phyloP scores from a whole-genome alignment of 768 basidiomycete genomes.

The Calocybe gangraenosa region DNA sequence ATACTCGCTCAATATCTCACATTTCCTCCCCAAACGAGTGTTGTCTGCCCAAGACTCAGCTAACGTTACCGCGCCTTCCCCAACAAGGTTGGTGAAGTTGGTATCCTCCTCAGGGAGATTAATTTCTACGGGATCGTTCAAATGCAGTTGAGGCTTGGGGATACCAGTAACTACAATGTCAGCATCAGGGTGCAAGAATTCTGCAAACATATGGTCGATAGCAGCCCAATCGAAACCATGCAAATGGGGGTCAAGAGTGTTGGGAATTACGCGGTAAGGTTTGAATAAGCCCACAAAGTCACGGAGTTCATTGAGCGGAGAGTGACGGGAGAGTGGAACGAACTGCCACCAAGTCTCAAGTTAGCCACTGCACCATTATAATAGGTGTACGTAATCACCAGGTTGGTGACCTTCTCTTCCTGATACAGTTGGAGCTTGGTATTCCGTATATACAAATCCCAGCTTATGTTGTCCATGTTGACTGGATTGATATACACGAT shows the following conservation, averaged over 20 bases:
- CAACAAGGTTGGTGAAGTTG: conserved; percentile 63
- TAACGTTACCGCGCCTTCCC: conserved; percentile 40
- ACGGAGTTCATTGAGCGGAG: conserved; percentile 81
- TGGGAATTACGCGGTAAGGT: conserved; percentile 75
- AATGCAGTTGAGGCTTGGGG: conserved; percentile 1
- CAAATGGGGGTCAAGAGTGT: conserved; percentile 57
- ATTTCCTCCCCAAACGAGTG: conserved; percentile 37
- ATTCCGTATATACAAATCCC: conserved; percentile 39
- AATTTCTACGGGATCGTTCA: conserved; percentile 11
- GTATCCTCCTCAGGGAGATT: conserved; percentile 38
- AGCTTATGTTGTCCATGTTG: conserved; percentile 57
- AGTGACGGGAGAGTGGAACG: conserved; percentile 83
- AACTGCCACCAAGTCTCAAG: conserved; percentile 39
- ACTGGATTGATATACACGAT: conserved; percentile 88
- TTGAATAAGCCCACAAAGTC: conserved; percentile 78
- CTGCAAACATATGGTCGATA: conserved; percentile 65
- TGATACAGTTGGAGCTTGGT: conserved; percentile 33
- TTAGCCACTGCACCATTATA: neutral
- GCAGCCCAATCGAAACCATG: conserved; percentile 67
- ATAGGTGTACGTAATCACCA: conserved; percentile 43
- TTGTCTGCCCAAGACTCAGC: conserved; percentile 56
- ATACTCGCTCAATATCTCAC: conserved; percentile 40
- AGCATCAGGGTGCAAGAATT: conserved; percentile 39
- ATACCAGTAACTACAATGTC: conserved; percentile 3
- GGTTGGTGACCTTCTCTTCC: conserved; percentile 45